These are phyloP conservation scores for Musa beccarii DNA, from an alignment of 176 grass and related monocot genomes.

Conservation along the genomic window DNA sequence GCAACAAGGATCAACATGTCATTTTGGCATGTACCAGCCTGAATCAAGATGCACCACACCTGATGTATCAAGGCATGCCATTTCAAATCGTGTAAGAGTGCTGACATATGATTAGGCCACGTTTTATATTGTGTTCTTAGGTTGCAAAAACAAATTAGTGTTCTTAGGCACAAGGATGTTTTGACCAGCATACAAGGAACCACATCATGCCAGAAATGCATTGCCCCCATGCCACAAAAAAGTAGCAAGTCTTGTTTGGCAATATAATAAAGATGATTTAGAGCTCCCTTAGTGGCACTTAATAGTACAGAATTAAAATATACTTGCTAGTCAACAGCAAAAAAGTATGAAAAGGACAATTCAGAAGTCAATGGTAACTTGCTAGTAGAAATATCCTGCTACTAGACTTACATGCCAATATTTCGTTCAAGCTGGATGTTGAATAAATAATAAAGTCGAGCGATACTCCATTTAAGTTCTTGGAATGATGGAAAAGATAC, in stretches of 20 bases:
- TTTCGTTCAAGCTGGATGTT: slow-evolving; percentile 92
- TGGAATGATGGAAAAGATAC: slow-evolving; percentile 55
- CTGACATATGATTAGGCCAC: too few relatives aligned
- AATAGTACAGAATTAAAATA: too few relatives aligned
- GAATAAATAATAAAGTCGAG: slow-evolving; percentile 86
- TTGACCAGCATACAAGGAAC: neutral
- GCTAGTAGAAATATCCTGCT: slow-evolving; percentile 4
- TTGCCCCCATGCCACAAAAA: neutral
- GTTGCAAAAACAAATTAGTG: neutral
- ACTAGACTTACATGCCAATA: slow-evolving; percentile 81
- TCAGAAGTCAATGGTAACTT: neutral
- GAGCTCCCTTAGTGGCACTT: neutral
- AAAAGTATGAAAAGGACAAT: neutral
- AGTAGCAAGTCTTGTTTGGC: neutral
- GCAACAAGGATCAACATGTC: too few relatives aligned
- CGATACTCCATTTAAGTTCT: slow-evolving; percentile 79
- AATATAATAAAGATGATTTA: neutral
- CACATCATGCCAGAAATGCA: neutral
- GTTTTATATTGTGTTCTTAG: too few relatives aligned
- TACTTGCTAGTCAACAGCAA: neutral
- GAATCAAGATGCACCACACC: too few relatives aligned
- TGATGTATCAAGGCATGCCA: too few relatives aligned
- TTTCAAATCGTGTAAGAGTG: too few relatives aligned
- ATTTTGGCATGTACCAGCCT: too few relatives aligned
- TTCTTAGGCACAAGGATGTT: neutral